A percentile compares a stretch with the other conserved stretches of the same genome.
Evolutionary conservation across 805 yeast species (phyloP).

Genomic region (Pichia insulana): DNA sequence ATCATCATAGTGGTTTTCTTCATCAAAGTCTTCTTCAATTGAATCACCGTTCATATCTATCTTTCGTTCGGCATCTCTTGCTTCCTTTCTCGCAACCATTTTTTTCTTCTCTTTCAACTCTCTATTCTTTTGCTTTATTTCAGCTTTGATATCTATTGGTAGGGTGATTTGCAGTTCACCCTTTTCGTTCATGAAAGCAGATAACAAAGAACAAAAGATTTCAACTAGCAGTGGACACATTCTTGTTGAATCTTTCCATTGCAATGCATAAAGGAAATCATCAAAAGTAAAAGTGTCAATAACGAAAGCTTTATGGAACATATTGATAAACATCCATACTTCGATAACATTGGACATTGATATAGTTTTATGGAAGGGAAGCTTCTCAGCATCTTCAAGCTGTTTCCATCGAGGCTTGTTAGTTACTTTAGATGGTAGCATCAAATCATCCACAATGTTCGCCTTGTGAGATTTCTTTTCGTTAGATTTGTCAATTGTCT

Average conservation of each 20-base stretch:
- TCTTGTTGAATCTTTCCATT: conserved; percentile 36
- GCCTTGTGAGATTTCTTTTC: conserved; percentile 7
- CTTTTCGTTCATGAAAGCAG: conserved; percentile 42
- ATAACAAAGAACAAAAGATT: conserved; percentile 57
- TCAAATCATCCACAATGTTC: conserved; percentile 26
- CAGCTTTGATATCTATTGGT: conserved; percentile 22
- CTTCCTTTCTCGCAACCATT: conserved; percentile 16
- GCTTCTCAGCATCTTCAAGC: conserved; percentile 17
- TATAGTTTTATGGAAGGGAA: conserved; percentile 6
- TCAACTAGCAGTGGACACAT: conserved; percentile 52
- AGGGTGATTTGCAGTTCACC: conserved; percentile 20
- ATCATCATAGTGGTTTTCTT: conserved; percentile 14
- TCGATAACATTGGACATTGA: conserved; percentile 44
- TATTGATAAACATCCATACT: conserved; percentile 66
- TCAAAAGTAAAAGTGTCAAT: conserved; percentile 76
- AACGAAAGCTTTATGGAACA: conserved; percentile 53
- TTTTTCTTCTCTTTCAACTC: conserved; percentile 14
- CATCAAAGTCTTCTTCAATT: conserved; percentile 7
- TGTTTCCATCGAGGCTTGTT: conserved; percentile 21
- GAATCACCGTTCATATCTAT: conserved; percentile 13
- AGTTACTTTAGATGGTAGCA: conserved; percentile 20
- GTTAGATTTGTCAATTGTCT: background rate
- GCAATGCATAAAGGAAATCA: conserved; percentile 55
- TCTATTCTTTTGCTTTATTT: conserved; percentile 13
- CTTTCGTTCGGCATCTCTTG: conserved; percentile 10